Conservation (phyloP, 306 rosid species). For the Fagus sylvatica region DNA sequence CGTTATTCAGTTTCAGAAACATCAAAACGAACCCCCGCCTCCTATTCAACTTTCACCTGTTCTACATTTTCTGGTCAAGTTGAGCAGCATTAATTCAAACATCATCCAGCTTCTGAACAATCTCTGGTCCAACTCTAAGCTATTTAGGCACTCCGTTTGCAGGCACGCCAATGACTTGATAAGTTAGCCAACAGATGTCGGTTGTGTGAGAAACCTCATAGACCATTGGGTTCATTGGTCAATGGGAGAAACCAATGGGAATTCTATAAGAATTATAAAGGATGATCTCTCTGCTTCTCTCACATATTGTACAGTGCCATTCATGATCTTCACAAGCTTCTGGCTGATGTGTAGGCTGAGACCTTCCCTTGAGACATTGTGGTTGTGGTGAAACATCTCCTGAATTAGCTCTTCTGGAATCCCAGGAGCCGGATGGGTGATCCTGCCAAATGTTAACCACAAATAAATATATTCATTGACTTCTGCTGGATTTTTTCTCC, state of each 20-base stretch:
- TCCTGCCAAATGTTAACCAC: constrained; percentile 26
- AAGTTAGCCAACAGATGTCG: neutral
- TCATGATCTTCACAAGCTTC: constrained; percentile 47
- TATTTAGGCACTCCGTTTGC: neutral
- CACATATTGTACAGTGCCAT: constrained; percentile 45
- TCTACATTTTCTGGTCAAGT: neutral
- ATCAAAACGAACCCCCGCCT: neutral
- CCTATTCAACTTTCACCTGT: neutral
- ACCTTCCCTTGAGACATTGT: constrained; percentile 37
- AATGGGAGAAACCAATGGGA: constrained; percentile 29
- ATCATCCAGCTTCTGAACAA: neutral
- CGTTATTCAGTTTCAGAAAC: neutral
- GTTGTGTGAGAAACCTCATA: neutral
- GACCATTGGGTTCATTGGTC: constrained; percentile 1
- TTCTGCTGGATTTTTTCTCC: neutral
- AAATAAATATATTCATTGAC: neutral
- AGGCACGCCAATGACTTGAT: neutral
- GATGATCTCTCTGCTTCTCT: constrained; percentile 41
- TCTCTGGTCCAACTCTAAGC: neutral
- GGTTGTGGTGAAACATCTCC: constrained; percentile 39
- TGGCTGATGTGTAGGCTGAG: constrained; percentile 38
- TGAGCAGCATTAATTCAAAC: neutral
- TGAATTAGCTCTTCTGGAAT: constrained; percentile 36
- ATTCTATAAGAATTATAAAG: constrained; percentile 34
- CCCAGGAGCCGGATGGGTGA: constrained; percentile 43